Base-by-base conservation (phyloP, 176 grass and related monocot genomes). In the Rhynchospora tenuis region DNA sequence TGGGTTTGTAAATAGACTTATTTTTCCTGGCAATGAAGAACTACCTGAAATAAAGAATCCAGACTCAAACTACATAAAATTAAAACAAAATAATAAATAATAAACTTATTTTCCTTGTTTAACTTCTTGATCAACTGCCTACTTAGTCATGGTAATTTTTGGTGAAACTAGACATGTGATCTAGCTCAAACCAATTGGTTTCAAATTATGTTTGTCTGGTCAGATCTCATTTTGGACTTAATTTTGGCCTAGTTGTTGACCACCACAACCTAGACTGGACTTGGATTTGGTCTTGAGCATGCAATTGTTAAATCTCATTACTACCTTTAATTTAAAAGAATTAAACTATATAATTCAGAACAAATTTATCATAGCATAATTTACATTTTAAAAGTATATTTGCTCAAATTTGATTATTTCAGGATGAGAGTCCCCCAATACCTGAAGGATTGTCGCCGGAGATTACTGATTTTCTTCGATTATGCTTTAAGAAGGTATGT, bases 351-450 rank as follows among this genome's bases (percentile, higher is more conserved):
- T 61, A 61, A 20, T 45, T 33, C 7, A 11, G 38, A 20, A 43
- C 45, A 45, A 71, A 71, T 45, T 45, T 43, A 19, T 69, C 43
- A 3, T 69, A 44, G 9, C 16, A 69, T 69, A 38, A 69, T 44
- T 5, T 31, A 33, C 65, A n/a, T 71, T 61, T 33, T 46, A 45
- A 71, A 71, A 71, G 67, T 38, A 71, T 46, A 16, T 1, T 45
- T 50, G 29, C 9, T 43, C 17, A 63, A 61, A 27, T 73, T 70
- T 79, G 27, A 85, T 54, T 68, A 64, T 82, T 87, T 60, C 83
- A 99, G 96, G 96, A 99, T 89, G 96, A 95, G 65, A 88, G 91
- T 33, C 96, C 96, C 82, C 96, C 96, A 20, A 95, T 99, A 87
- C 96, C 96, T 62, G 96, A 99, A 79, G 91, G 96, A 43, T 73